A percentile compares a stretch with the other conserved stretches of the same genome.
phyloP scores from a whole-genome alignment of 2,329 filamentous ascomycete species.

The Ophiostoma ulmi region DNA sequence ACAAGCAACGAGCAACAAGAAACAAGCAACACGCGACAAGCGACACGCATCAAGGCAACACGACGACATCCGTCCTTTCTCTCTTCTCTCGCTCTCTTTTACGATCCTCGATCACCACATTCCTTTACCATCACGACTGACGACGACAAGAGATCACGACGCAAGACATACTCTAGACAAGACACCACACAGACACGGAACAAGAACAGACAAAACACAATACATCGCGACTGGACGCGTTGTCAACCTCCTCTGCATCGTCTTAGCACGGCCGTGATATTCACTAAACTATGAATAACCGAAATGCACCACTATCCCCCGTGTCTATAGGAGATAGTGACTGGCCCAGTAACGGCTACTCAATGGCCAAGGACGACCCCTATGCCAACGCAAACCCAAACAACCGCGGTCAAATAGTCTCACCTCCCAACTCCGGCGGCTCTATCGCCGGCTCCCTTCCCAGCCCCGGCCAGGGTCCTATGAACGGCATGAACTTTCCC shows the following conservation, averaged over 20 bases:
- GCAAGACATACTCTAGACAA: background rate
- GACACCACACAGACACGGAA: background rate
- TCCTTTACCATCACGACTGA: slow-evolving; percentile 7
- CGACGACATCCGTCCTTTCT: background rate
- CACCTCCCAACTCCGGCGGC: slow-evolving; percentile 64
- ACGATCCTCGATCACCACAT: background rate
- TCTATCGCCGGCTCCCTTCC: slow-evolving; percentile 51
- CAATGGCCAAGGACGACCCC: slow-evolving; percentile 48
- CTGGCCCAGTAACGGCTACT: slow-evolving; percentile 66
- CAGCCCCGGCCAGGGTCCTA: slow-evolving; percentile 43
- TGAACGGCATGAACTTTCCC: slow-evolving; percentile 56
- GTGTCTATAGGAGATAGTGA: slow-evolving; percentile 79
- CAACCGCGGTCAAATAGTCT: slow-evolving; percentile 57
- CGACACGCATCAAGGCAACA: background rate
- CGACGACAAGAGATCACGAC: slow-evolving; percentile 5
- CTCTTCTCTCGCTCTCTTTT: background rate
- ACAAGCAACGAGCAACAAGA: background rate
- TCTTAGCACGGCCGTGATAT: slow-evolving; percentile 9
- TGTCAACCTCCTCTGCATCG: slow-evolving; percentile 1
- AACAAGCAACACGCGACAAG: background rate
- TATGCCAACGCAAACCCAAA: slow-evolving; percentile 38
- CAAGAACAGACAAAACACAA: background rate
- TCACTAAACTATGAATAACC: slow-evolving; percentile 58
- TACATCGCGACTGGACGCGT: background rate
- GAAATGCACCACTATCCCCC: slow-evolving; percentile 73